phyloP scores from a whole-genome alignment of 345 rosid genomes.

The Populus ilicifolia region DNA sequence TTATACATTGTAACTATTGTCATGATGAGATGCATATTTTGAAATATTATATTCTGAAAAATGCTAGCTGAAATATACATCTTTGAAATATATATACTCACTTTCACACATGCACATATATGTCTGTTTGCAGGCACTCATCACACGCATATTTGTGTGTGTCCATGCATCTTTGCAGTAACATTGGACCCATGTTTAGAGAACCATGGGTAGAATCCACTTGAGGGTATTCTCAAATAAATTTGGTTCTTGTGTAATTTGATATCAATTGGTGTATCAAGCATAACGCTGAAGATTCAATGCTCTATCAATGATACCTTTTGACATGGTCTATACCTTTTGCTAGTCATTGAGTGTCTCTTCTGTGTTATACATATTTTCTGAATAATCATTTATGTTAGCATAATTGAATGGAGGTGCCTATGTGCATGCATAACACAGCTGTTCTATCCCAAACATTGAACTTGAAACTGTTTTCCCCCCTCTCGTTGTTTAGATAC shows the following conservation, averaged over 20 bases:
- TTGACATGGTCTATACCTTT: background rate
- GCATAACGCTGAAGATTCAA: background rate
- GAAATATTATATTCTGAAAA: background rate
- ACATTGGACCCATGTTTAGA: background rate
- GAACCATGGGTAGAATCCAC: background rate
- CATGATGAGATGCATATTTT: background rate
- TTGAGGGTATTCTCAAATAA: background rate
- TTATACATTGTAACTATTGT: background rate
- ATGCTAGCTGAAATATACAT: background rate
- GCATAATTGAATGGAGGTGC: background rate
- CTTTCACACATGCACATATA: background rate
- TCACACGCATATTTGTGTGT: background rate
- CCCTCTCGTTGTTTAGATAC: slow-evolving; percentile 40
- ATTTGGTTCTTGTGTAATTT: background rate
- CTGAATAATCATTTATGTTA: background rate
- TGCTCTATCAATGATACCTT: background rate
- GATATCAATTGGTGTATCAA: background rate
- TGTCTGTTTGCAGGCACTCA: background rate
- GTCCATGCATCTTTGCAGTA: background rate
- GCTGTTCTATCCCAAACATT: background rate
- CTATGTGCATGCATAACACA: background rate
- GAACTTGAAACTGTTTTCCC: background rate
- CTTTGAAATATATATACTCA: background rate
- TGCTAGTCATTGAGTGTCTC: background rate
- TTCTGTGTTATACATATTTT: background rate